Evolutionary conservation across 768 basidiomycete genomes (phyloP), one percentile per base, ranked within the genome.

Genomic region (Russula lepida): DNA sequence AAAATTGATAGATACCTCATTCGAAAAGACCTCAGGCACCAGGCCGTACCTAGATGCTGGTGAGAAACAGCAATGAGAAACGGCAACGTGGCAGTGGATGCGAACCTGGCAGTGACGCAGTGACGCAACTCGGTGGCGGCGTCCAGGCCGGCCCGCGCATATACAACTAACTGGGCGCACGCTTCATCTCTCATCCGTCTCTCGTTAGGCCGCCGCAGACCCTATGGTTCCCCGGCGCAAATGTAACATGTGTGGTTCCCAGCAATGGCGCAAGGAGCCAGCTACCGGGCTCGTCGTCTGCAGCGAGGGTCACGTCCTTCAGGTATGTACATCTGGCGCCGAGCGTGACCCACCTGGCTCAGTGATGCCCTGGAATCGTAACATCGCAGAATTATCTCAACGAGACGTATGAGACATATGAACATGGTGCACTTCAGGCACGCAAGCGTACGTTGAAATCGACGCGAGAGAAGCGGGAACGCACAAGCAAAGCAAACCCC

Each of bases 251-350:
- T 97, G 94, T 69, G 84, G 88, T 9, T 94, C 92, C 25, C 83
- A 81, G 53, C 82, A 86, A 70, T 97, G 92, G 92, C 84, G 89
- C 68, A 94, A 91, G 69, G 90, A 92, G 61, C 82, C 84, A 12
- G 80, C 84, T 0, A 88, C 85, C 37, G 94, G 94, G 1, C 77
- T 88, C 46, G 81, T 94, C 46, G 85, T 86, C 2, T 97, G 94
- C 72, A 88, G 85, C 65, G 94, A 97, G 69, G 94, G 94, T 11
- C 94, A 97, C 71, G 82, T 95, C 62, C 80, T 93, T 32, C 89
- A 92, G 80, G 92, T 92, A 70, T 27, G 66, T 50, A 13, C 6
- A 46, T 46, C 23, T 12, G 30, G 19, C n/a, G n/a, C 43, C 17
- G 33, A 48, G 47, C 23, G 23, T 19, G 28, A 30, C 7, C 28